Conservation (phyloP, 2,329 filamentous ascomycete genomes). For the Alternaria arborescens region DNA sequence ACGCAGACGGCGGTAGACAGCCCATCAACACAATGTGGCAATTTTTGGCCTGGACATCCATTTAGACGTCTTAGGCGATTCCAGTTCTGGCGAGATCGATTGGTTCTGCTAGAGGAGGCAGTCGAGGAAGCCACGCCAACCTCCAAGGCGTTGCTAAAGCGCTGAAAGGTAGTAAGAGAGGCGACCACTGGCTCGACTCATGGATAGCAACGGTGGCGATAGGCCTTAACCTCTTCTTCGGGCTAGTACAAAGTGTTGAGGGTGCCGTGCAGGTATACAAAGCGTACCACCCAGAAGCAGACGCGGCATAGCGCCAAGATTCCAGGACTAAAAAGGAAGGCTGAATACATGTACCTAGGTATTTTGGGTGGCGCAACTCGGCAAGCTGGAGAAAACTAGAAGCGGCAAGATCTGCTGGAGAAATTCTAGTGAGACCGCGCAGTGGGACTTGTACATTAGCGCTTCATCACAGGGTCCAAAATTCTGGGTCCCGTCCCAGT, state of each 20-base stretch:
- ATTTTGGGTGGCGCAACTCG: not conserved
- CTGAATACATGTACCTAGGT: not conserved
- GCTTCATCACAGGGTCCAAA: not conserved
- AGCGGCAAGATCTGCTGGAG: not conserved
- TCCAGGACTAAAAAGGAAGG: not conserved
- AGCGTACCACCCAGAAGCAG: conserved; percentile 18
- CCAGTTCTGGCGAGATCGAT: too few relatives aligned
- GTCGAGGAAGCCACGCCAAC: too few relatives aligned
- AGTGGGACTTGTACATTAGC: not conserved
- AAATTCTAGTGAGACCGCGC: not conserved
- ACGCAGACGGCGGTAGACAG: too few relatives aligned
- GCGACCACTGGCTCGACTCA: not conserved
- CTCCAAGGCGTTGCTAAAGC: too few relatives aligned
- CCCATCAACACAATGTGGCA: fast-evolving
- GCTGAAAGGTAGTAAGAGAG: too few relatives aligned
- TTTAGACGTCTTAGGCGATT: too few relatives aligned
- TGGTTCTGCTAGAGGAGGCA: too few relatives aligned
- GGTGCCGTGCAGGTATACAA: conserved; percentile 53
- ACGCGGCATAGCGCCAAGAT: not conserved
- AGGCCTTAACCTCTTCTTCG: conserved; percentile 42
- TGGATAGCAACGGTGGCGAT: not conserved
- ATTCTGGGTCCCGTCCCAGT: not conserved
- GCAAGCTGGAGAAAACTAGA: not conserved
- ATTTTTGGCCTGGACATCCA: too few relatives aligned
- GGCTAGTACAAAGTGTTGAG: conserved; percentile 52